A percentile compares a stretch with the other conserved stretches of the same genome.
These are phyloP conservation scores for Symbiodinium natans DNA, from an alignment of 73 alveolate species.

Conservation along the genomic window DNA sequence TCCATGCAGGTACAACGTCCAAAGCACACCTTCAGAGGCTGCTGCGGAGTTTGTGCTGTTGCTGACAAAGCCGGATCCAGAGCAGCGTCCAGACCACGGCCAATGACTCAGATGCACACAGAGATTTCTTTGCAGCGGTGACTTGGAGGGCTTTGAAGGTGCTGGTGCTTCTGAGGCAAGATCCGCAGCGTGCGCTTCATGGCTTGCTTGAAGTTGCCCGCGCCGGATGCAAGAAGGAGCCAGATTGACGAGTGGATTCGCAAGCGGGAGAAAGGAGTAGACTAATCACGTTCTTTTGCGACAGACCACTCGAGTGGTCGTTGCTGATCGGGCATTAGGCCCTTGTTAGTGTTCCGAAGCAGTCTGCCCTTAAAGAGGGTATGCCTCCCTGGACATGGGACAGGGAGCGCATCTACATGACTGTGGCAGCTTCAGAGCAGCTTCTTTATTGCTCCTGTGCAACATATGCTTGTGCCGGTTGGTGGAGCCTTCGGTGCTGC, in stretches of 20 bases:
- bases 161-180: conserved; percentile 5
- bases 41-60: conserved; percentile 42
- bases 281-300: neutral
- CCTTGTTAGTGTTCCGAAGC: neutral
- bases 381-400: neutral
- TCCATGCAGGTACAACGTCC: neutral
- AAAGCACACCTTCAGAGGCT: conserved; percentile 4
- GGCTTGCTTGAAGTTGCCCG: conserved; percentile 46
- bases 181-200: conserved; percentile 71
- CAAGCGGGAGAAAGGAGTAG: neutral
- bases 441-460: neutral
- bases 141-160: neutral
- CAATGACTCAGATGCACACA: neutral
- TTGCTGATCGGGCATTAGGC: neutral
- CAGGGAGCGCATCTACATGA: conserved; percentile 2
- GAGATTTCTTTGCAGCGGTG: neutral
- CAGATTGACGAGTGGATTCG: conserved; percentile 86
- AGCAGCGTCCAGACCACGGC: conserved; percentile 71
- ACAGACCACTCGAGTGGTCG: neutral
- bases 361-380: neutral
- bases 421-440: neutral
- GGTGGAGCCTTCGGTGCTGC: neutral
- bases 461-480: neutral
- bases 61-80: conserved; percentile 65
- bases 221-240: conserved; percentile 77